Evolutionary conservation across 306 rosid genomes (phyloP).

Genomic region (Glycine tomentella): DNA sequence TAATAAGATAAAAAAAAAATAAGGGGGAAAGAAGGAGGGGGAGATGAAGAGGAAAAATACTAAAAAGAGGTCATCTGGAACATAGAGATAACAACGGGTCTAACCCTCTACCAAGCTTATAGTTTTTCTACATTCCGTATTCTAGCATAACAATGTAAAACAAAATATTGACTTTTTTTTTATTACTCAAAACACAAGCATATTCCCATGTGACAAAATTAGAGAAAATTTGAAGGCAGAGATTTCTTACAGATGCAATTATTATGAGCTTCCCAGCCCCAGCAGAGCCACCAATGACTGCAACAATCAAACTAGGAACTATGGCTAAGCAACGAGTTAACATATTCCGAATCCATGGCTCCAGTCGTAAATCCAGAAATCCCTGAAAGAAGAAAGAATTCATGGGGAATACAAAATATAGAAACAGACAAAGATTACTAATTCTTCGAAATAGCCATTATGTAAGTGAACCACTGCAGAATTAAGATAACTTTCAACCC

Average conservation of each 20-base stretch:
- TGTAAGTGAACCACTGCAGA: slow-evolving; percentile 14
- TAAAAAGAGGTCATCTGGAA: too few species aligned
- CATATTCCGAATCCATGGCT: slow-evolving; percentile 86
- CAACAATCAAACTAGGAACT: slow-evolving; percentile 92
- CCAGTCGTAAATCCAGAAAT: slow-evolving; percentile 81
- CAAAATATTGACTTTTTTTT: slow-evolving; percentile 26
- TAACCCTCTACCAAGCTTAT: too few species aligned
- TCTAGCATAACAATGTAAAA: not conserved
- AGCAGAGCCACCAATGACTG: slow-evolving; percentile 87
- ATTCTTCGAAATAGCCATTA: slow-evolving; percentile 5
- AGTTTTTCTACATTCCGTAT: too few species aligned
- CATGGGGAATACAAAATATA: not conserved
- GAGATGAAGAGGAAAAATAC: too few species aligned
- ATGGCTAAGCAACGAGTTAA: slow-evolving; percentile 91
- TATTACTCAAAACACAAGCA: not conserved
- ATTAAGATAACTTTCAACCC: not conserved
- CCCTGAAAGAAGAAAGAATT: slow-evolving; percentile 61
- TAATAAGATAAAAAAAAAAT: too few species aligned
- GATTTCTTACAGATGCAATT: slow-evolving; percentile 82
- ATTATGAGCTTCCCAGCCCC: slow-evolving; percentile 96
- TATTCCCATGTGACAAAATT: not conserved
- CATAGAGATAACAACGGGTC: too few species aligned
- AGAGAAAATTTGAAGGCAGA: slow-evolving; percentile 16
- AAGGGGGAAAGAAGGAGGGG: too few species aligned
- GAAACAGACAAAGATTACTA: slow-evolving; percentile 25